Conservation (phyloP, 1,284 basidiomycete genomes). For the Golubevia pallescens region DNA sequence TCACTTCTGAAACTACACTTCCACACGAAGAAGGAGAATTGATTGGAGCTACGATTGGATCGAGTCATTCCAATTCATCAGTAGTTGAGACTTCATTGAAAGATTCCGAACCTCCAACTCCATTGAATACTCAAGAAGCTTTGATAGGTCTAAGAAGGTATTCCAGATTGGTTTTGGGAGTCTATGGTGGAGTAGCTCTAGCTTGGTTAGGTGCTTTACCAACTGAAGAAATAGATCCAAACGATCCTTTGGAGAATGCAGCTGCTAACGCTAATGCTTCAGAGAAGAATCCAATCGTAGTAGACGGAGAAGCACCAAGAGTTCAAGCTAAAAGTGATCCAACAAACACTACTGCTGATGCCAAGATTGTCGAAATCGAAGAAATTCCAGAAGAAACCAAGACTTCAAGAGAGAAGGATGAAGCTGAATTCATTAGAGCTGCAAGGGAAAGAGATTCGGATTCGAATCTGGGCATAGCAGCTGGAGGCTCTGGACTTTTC, state of each 20-base stretch:
- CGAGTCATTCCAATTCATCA: background rate
- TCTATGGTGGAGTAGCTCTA: slow-evolving; percentile 46
- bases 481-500: too few species aligned
- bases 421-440: slow-evolving; percentile 38
- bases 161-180: slow-evolving; percentile 45
- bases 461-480: too few species aligned
- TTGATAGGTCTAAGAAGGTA: slow-evolving; percentile 38
- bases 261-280: too few species aligned
- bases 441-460: slow-evolving; percentile 28
- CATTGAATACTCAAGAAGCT: slow-evolving; percentile 32
- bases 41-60: slow-evolving; percentile 47
- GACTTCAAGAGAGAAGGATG: slow-evolving; percentile 12
- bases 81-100: too few species aligned
- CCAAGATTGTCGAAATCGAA: background rate
- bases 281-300: too few species aligned
- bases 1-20: slow-evolving; percentile 32
- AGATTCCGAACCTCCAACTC: slow-evolving; percentile 4
- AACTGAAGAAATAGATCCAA: background rate
- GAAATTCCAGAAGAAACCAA: background rate
- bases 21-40: slow-evolving; percentile 32
- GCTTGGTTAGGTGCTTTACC: slow-evolving; percentile 46
- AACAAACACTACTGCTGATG: background rate
- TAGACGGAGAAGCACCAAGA: too few species aligned
- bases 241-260: too few species aligned
- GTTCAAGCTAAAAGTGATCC: too few species aligned